Evolutionary conservation across 2,329 filamentous ascomycete species (phyloP), one percentile per base, ranked within the genome.

Genomic region (Penicillium sp.): DNA sequence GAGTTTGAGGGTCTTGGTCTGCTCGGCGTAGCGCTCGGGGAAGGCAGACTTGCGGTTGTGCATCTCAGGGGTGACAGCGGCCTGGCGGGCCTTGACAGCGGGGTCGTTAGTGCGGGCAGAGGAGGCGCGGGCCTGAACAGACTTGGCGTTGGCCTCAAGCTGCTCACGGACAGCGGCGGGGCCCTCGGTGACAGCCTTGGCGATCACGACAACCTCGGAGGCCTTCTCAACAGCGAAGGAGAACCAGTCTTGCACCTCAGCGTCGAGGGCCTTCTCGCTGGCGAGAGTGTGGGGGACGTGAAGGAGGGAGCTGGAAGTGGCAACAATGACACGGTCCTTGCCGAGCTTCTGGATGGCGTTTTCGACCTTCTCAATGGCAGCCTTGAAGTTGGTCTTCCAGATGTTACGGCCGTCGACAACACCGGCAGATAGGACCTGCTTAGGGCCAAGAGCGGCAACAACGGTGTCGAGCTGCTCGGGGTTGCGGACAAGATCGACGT

Each of bases 301-400:
- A 62, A 99, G 90, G 68, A 99, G 91, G 67, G 94, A 97, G 83
- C 89, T 94, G 73, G 94, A 97, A 67, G 92, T 97, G 73, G 94
- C 90, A 67, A 96, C 91, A 67, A 99, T 90, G 77, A 99, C 93
- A 74, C 94, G 90, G 67, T 97, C 92, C 84, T 96, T 93, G 81
- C 94, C 93, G 62, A 99, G 86, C 83, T 96, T 91, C 83, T 97
- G 90, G 70, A 97, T 82, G 63, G 93, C 94, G 58, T 85, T 82
- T 86, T 97, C 91, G 60, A 94, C 88, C 63, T 82, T 85, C 83
- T 94, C 92, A 64, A 99, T 95, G 72, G 94, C 91, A 70, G 86
- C 86, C 86, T 96, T 89, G 82, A 97, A 89, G 88, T 97, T 96
- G 80, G 91, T 97, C 90, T 99, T 99, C 94, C 94, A 99, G 84